Conservation (phyloP, 306 rosid genomes). For the apple (Malus domestica) region DNA sequence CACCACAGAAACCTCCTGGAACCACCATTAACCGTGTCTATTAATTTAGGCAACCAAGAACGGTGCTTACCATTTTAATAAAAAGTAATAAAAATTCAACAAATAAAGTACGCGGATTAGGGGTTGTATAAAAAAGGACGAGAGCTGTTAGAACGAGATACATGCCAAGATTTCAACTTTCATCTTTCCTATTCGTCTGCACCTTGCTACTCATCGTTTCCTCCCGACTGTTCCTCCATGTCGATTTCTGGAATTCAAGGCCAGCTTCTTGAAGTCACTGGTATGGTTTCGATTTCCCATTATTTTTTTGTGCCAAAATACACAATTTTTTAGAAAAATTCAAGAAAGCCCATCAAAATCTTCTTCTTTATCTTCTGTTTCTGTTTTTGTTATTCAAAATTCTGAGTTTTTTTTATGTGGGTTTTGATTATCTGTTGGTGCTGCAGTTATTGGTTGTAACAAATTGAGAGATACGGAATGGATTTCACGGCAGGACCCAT, state of each 20-base stretch:
- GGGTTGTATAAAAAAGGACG: background rate
- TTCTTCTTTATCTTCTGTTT: background rate
- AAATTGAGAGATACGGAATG: constrained; percentile 83
- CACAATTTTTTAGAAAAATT: too few relatives aligned
- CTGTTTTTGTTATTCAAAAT: too few relatives aligned
- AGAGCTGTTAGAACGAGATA: background rate
- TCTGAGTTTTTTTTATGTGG: background rate
- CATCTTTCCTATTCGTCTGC: background rate
- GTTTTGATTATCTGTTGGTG: constrained; percentile 1
- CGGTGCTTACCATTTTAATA: background rate
- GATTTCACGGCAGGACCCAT: constrained; percentile 87
- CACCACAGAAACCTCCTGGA: background rate
- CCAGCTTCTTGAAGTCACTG: constrained; percentile 62
- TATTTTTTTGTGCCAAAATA: background rate
- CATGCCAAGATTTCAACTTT: background rate
- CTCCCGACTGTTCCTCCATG: constrained; percentile 25
- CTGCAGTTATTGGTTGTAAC: constrained; percentile 58
- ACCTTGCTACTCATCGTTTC: background rate
- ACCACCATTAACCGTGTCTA: background rate
- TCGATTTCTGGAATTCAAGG: constrained; percentile 59
- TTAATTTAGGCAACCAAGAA: background rate
- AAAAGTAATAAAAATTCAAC: background rate
- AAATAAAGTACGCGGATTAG: background rate
- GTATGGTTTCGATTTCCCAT: constrained; percentile 22
- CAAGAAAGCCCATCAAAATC: background rate